Percentiles rank a stretch among this genome's conserved stretches.
phyloP scores from a whole-genome alignment of 2,329 filamentous ascomycete species.

The Tolypocladium sp. region DNA sequence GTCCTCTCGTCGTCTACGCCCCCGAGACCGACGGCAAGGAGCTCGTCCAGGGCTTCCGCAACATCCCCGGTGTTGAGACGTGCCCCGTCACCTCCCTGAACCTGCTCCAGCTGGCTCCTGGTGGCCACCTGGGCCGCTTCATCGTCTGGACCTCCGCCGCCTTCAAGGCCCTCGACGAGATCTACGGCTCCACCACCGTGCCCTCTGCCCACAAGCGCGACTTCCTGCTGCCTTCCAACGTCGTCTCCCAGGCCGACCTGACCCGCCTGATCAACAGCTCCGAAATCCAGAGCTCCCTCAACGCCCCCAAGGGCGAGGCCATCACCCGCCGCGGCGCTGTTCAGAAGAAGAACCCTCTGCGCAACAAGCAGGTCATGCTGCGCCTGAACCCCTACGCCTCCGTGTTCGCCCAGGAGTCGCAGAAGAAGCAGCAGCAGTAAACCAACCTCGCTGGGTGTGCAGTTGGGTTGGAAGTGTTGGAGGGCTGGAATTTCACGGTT shows the following conservation, averaged over 20 bases:
- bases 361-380: slow-evolving; percentile 97
- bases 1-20: slow-evolving; percentile 96
- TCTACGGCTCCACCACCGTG: slow-evolving; percentile 90
- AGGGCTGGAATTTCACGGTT: slow-evolving; percentile 20
- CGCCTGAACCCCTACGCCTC: slow-evolving; percentile 97
- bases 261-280: slow-evolving; percentile 98
- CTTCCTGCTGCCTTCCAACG: slow-evolving; percentile 90
- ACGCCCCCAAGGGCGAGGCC: slow-evolving; percentile 81
- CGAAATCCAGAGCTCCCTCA: slow-evolving; percentile 94
- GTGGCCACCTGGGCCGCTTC: slow-evolving; percentile 98
- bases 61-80: slow-evolving; percentile 97
- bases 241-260: slow-evolving; percentile 91
- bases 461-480: slow-evolving; percentile 18
- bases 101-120: slow-evolving; percentile 97
- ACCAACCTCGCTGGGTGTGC: slow-evolving; percentile 28
- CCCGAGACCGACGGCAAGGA: slow-evolving; percentile 91
- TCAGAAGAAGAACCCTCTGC: slow-evolving; percentile 99
- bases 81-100: slow-evolving; percentile 89
- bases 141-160: slow-evolving; percentile 97
- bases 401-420: slow-evolving; percentile 66
- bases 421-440: slow-evolving; percentile 34
- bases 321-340: slow-evolving; percentile 82
- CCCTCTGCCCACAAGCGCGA: slow-evolving; percentile 95
- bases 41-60: slow-evolving; percentile 91
- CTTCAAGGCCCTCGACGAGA: slow-evolving; percentile 90